Base-by-base conservation (phyloP, 2,329 filamentous ascomycete species). In the Fusarium sp. region DNA sequence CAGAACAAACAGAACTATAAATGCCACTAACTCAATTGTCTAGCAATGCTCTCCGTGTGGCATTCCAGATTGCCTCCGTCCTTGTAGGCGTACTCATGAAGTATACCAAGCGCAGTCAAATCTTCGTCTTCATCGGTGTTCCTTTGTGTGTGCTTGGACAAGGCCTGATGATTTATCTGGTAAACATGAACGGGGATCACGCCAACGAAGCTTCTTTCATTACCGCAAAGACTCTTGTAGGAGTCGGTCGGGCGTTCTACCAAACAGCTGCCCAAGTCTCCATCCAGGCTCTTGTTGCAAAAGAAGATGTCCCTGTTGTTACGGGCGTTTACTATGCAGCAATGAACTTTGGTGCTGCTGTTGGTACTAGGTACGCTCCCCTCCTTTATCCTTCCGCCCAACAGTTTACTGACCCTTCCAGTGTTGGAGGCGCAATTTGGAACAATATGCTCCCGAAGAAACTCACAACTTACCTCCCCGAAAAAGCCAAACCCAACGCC, bases 351-450 rank as follows among this genome's bases (percentile, higher is more conserved):
- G 58, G 79, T 15, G 59, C 56, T 34, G 73, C 73, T 5, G 68
- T 80, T 42, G 79, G 79, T 4, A 80, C 78, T 0, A 77, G 75
- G 75, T 76, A 2, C 56, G 45, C 51, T 3, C 11, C 1, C 22
- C 7, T 4, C 1, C 2, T 1, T 3, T 1, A 18, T 15, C 2
- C 6, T 5, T 9, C 1, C 4, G 10, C 0, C n/a, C 1, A 32
- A 11, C 1, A 12, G 18, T 1, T 5, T 27, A 6, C 59, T 73
- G 14, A 73, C 20, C 12, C 1, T 8, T 12, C 5, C 16, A 81
- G 77, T 29, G 77, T 81, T 8, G 76, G 77, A 8, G 80, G 80
- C 2, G 79, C 79, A 12, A 81, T 81, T 32, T 81, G 80, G 80
- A 77, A 77, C 45, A 73, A 74, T 14, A 66, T 76, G 6, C 74